Evolutionary conservation across 305 asterid species (phyloP), one percentile per base, ranked within the genome.

Genomic region (Petunia hybrid): DNA sequence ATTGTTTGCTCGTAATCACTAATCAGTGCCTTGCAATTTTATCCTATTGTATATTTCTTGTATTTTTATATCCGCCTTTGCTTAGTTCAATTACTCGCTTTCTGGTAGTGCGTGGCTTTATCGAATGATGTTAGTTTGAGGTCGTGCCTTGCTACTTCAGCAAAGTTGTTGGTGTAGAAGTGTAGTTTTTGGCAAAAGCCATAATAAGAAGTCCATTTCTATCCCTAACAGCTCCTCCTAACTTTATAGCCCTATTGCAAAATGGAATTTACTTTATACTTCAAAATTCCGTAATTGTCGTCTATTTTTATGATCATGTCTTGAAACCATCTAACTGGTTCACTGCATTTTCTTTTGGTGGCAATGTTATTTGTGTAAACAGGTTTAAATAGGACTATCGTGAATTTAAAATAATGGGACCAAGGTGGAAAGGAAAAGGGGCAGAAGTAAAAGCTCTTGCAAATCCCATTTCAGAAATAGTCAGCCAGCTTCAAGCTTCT

Each of bases 381-480:
- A 73, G 62, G 31, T 22, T 22, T 22, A 22, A 22, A 22, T 22
- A 22, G 31, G 77, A 51, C 48, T 57, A 65, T 79, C 64, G 9
- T n/a, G 65, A 79, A 65, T 41, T 31, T 66, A 13, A 56, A 48
- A 36, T 79, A 79, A 94, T 95, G 97, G 90, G 88, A 9, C 90
- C 98, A 5, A 88, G 97, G 83, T 95, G 98, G 98, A 95, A 95
- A 88, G 93, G 94, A 51, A 94, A 90, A 87, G 85, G 85, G 2
- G 94, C 98, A 2, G 88, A 90, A 88, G 87, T 87, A 14, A 91
- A 88, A 91, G 97, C 97, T 43, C 84, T 89, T 6, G 87, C 92
- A 22, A 91, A 92, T 80, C 98, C 98, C 82, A 88, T 94, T 89
- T 94, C 99, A 59, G 48, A 51, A 62, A 77, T 85, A 80, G 84